Percentiles rank a stretch among this genome's conserved stretches.
Conservation (phyloP, 1,139 yeast genomes). For the Yamadazyma trypodendri region DNA sequence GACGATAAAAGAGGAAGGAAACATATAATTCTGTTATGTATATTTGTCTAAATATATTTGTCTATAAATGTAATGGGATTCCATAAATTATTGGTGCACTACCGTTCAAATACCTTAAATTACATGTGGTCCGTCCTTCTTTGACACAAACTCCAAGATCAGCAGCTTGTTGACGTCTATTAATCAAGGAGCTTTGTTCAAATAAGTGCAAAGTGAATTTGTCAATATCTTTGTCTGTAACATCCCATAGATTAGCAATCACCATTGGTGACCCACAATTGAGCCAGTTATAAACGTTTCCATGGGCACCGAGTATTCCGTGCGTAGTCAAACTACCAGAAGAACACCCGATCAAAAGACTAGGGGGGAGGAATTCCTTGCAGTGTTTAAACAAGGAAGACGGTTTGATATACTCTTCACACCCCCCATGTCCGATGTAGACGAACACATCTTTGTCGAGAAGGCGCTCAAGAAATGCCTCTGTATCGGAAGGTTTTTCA, state of each 20-base stretch:
- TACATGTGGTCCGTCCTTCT: constrained; percentile 61
- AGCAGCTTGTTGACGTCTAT: constrained; percentile 3
- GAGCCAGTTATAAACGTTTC: constrained; percentile 74
- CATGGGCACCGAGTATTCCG: constrained; percentile 70
- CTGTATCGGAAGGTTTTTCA: constrained; percentile 52
- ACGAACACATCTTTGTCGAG: constrained; percentile 54
- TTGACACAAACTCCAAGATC: constrained; percentile 21
- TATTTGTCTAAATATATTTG: neutral
- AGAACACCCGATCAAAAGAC: constrained; percentile 86
- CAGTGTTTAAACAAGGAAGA: constrained; percentile 26
- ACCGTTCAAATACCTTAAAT: constrained; percentile 41
- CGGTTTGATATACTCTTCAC: constrained; percentile 70
- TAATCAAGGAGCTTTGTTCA: constrained; percentile 58
- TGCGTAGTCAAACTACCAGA: constrained; percentile 67
- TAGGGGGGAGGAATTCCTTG: constrained; percentile 52
- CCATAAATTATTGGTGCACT: constrained; percentile 36
- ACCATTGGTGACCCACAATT: constrained; percentile 81
- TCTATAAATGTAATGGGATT: constrained; percentile 19
- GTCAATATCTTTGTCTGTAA: constrained; percentile 93
- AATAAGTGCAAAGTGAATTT: constrained; percentile 62
- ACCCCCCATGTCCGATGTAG: constrained; percentile 94
- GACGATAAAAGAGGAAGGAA: neutral
- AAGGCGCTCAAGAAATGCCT: constrained; percentile 36
- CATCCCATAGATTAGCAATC: constrained; percentile 92
- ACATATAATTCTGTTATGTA: constrained; percentile 1